Conservation (phyloP, 2,329 filamentous ascomycete genomes). For the Fusarium multiceps region DNA sequence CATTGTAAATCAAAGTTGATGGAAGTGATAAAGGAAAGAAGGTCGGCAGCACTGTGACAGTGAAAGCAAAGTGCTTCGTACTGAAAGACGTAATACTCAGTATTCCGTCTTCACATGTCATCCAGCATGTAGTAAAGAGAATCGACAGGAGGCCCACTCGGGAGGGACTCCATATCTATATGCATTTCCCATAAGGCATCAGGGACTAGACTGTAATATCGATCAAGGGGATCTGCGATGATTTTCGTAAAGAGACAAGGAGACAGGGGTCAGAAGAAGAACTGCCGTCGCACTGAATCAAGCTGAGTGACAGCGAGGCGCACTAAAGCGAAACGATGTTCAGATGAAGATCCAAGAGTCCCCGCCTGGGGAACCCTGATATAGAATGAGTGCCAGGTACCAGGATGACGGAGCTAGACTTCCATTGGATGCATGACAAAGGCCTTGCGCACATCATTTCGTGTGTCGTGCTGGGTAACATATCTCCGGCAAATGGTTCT, state of each 20-base stretch:
- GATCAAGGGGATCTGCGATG: constrained; percentile 1
- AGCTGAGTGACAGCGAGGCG: not conserved
- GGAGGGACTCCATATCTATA: not conserved
- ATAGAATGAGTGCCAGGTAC: not conserved
- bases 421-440: not conserved
- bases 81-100: not conserved
- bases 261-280: not conserved
- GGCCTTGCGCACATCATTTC: not conserved
- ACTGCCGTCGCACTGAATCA: constrained; percentile 9
- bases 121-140: not conserved
- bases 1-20: not conserved
- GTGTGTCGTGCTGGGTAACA: not conserved
- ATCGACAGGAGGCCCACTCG: not conserved
- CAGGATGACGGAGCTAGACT: not conserved
- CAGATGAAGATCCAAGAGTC: constrained; percentile 23
- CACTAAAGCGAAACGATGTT: not conserved
- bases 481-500: not conserved
- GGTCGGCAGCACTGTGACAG: not conserved
- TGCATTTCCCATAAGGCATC: not conserved
- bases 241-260: not conserved
- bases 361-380: constrained; percentile 19
- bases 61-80: not conserved
- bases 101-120: not conserved
- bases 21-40: not conserved
- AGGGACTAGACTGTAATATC: not conserved